Percentiles rank a stretch among this genome's conserved stretches.
These are phyloP conservation scores for Phlyctochytrium arcticum DNA, from an alignment of 192 early-diverging fungal species.

Conservation along the genomic window DNA sequence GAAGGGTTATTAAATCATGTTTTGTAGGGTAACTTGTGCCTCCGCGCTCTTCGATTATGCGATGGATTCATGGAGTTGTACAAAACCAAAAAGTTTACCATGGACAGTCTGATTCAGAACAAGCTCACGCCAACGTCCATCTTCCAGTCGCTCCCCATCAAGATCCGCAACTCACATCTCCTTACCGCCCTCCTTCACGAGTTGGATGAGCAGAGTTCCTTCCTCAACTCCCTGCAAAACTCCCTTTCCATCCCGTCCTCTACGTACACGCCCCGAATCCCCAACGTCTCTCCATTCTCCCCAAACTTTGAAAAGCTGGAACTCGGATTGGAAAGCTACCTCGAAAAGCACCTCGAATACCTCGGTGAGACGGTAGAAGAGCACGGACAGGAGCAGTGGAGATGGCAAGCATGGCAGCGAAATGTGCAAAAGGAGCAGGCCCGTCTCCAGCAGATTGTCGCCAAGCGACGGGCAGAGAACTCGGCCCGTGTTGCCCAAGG, in stretches of 20 bases:
- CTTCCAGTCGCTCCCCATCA: slow-evolving; percentile 86
- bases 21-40: slow-evolving; percentile 67
- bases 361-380: slow-evolving; percentile 83
- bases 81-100: slow-evolving; percentile 74
- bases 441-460: slow-evolving; percentile 58
- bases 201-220: slow-evolving; percentile 49
- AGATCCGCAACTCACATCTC: slow-evolving; percentile 79
- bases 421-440: slow-evolving; percentile 82
- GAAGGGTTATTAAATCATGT: not conserved
- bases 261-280: slow-evolving; percentile 22
- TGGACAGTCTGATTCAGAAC: slow-evolving; percentile 68
- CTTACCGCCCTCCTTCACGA: slow-evolving; percentile 73
- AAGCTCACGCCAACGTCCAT: slow-evolving; percentile 81
- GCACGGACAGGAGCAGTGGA: slow-evolving; percentile 84
- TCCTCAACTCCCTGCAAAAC: slow-evolving; percentile 18
- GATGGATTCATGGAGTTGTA: slow-evolving; percentile 81
- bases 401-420: slow-evolving; percentile 95
- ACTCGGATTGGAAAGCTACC: slow-evolving; percentile 75
- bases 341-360: slow-evolving; percentile 83
- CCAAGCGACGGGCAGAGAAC: slow-evolving; percentile 73
- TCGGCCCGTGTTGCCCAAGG: slow-evolving; percentile 60
- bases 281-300: slow-evolving; percentile 22
- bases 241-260: slow-evolving; percentile 19
- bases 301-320: slow-evolving; percentile 68
- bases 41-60: slow-evolving; percentile 86